Evolutionary conservation across 176 grass and related monocot species (phyloP).

Genomic region (Saccharum officinarum): DNA sequence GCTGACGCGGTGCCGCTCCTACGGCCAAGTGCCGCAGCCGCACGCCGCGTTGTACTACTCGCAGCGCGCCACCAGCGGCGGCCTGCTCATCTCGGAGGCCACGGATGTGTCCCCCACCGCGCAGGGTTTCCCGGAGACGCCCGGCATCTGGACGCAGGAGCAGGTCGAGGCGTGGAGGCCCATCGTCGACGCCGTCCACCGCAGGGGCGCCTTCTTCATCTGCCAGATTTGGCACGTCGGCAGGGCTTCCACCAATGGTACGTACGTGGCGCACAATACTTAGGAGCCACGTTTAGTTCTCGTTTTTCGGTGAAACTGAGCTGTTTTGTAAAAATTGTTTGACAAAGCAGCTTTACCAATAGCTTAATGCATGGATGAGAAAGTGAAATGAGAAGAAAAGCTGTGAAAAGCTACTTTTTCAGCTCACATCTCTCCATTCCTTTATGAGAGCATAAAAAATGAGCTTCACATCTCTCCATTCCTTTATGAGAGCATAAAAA

Average conservation of each 20-base stretch:
- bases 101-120: conserved; percentile 13
- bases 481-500: too few relatives aligned
- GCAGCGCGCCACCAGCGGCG: conserved; percentile 41
- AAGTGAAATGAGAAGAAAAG: too few relatives aligned
- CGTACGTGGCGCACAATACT: too few relatives aligned
- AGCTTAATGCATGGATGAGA: too few relatives aligned
- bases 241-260: background rate
- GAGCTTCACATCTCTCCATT: too few relatives aligned
- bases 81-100: conserved; percentile 45
- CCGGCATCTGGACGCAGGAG: conserved; percentile 49
- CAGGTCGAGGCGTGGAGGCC: conserved; percentile 57
- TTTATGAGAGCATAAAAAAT: too few relatives aligned
- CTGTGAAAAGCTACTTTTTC: too few relatives aligned
- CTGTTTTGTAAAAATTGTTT: too few relatives aligned
- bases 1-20: conserved; percentile 36
- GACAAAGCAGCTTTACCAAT: too few relatives aligned
- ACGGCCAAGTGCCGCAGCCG: conserved; percentile 40
- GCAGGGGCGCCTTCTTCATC: conserved; percentile 49
- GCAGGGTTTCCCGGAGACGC: conserved; percentile 28
- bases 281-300: too few relatives aligned
- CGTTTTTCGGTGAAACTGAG: too few relatives aligned
- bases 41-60: conserved; percentile 45
- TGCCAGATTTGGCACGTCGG: conserved; percentile 56
- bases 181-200: conserved; percentile 45
- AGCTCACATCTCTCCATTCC: too few relatives aligned